A percentile compares a stretch with the other conserved stretches of the same genome.
Evolutionary conservation across 495 filamentous ascomycete species (phyloP).

Genomic region (Collariella sp.): DNA sequence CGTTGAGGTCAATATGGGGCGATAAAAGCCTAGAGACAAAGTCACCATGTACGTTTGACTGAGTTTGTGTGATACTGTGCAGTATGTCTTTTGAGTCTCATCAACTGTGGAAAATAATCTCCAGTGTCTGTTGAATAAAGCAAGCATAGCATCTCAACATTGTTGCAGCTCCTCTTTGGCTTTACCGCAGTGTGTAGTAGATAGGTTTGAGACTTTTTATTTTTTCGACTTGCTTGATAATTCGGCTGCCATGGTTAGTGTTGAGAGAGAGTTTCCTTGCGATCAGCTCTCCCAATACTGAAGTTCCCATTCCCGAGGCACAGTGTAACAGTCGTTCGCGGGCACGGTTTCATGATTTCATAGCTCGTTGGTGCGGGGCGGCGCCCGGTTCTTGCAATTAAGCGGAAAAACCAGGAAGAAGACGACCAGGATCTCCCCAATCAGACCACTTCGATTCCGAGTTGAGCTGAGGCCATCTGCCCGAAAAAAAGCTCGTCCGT

Average conservation of each 20-base stretch:
- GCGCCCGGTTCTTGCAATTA: conserved; percentile 8
- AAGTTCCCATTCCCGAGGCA: neutral
- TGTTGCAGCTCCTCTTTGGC: too few relatives aligned
- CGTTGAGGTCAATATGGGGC: too few relatives aligned
- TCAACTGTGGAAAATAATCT: too few relatives aligned
- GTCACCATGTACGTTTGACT: too few relatives aligned
- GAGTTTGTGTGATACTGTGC: too few relatives aligned
- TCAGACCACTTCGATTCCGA: conserved; percentile 28
- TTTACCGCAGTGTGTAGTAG: neutral
- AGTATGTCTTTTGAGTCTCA: too few relatives aligned
- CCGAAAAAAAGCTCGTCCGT: conserved; percentile 33
- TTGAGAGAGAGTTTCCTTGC: too few relatives aligned
- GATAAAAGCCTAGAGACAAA: too few relatives aligned
- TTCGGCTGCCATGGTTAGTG: too few relatives aligned
- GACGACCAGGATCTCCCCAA: conserved; percentile 10
- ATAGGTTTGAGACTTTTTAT: neutral
- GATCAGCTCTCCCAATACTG: neutral
- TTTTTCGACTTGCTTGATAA: too few relatives aligned
- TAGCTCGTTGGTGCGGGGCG: conserved; percentile 1
- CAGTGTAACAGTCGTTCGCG: neutral
- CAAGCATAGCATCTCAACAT: too few relatives aligned
- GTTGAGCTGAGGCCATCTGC: conserved; percentile 20
- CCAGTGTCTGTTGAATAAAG: too few relatives aligned
- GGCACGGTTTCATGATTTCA: conserved; percentile 4
- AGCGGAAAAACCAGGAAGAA: conserved; percentile 12